Conservation (phyloP, 805 yeast genomes). For the Jamesozyma spencerorum region DNA sequence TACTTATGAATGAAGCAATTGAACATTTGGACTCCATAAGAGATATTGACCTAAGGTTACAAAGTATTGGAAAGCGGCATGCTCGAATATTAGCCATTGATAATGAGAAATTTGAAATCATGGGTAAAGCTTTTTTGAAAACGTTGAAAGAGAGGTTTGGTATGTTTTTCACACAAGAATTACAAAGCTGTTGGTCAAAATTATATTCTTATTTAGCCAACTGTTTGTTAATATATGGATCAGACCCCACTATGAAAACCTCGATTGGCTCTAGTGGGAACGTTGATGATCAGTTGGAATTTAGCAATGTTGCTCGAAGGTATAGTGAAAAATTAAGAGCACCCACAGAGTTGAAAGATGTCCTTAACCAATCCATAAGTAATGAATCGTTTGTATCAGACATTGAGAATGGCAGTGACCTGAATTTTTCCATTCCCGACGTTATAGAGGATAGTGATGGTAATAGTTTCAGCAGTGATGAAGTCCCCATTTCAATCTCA, state of each 20-base stretch:
- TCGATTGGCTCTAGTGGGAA: neutral
- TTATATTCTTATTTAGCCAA: conserved; percentile 61
- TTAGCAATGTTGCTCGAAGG: too few relatives aligned
- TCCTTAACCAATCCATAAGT: too few relatives aligned
- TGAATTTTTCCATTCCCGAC: too few relatives aligned
- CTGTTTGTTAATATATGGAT: conserved; percentile 45
- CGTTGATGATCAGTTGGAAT: too few relatives aligned
- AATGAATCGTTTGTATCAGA: too few relatives aligned
- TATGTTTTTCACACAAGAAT: conserved; percentile 42
- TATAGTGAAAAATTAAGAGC: too few relatives aligned
- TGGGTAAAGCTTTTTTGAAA: conserved; percentile 64
- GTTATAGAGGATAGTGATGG: too few relatives aligned
- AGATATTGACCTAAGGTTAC: conserved; percentile 49
- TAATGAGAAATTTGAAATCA: conserved; percentile 53
- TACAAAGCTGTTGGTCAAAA: conserved; percentile 65
- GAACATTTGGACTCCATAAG: conserved; percentile 51
- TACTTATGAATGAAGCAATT: conserved; percentile 62
- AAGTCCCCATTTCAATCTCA: too few relatives aligned
- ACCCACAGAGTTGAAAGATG: too few relatives aligned
- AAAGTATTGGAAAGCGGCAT: conserved; percentile 63
- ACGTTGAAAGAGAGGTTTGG: conserved; percentile 60
- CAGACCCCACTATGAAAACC: conserved; percentile 27
- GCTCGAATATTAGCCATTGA: conserved; percentile 67
- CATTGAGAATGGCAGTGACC: too few relatives aligned
- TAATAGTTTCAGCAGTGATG: too few relatives aligned